These are phyloP conservation scores for Leccinum ochraceum DNA, from an alignment of 768 basidiomycete genomes.

Conservation along the genomic window DNA sequence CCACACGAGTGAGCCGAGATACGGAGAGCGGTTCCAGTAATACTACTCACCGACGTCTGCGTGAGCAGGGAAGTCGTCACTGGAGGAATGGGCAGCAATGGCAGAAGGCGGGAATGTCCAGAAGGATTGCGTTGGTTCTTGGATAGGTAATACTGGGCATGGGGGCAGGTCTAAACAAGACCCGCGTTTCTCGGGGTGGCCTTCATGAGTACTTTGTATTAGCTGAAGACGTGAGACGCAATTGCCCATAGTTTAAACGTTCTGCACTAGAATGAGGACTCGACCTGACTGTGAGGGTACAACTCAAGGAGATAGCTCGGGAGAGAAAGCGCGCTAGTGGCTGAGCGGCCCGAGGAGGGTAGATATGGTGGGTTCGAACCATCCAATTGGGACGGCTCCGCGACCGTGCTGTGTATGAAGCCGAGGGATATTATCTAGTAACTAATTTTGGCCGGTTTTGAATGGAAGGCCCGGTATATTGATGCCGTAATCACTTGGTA, in stretches of 20 bases:
- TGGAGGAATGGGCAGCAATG: constrained; percentile 36
- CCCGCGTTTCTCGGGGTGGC: constrained; percentile 5
- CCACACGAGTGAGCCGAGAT: not conserved
- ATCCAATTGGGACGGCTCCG: constrained; percentile 16
- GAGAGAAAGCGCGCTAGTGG: not conserved
- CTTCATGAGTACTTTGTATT: constrained; percentile 1
- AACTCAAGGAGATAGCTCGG: constrained; percentile 1
- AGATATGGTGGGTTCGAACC: constrained; percentile 15
- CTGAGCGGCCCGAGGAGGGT: constrained; percentile 1
- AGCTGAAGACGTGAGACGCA: constrained; percentile 16
- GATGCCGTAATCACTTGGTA: constrained; percentile 14
- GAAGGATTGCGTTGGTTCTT: constrained; percentile 56
- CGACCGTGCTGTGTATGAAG: not conserved
- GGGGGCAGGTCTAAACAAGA: not conserved
- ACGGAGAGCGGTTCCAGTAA: not conserved
- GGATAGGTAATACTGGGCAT: constrained; percentile 49
- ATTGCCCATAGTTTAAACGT: constrained; percentile 26
- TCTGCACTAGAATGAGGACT: constrained; percentile 6
- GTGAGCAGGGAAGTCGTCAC: constrained; percentile 37
- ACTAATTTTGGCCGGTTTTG: constrained; percentile 1
- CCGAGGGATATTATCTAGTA: not conserved
- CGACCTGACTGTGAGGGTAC: not conserved
- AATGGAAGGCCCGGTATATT: not conserved
- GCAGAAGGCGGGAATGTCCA: constrained; percentile 60
- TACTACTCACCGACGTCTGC: constrained; percentile 53